phyloP scores from a whole-genome alignment of 148 eudicot species.

The Vaccinium myrtillus region DNA sequence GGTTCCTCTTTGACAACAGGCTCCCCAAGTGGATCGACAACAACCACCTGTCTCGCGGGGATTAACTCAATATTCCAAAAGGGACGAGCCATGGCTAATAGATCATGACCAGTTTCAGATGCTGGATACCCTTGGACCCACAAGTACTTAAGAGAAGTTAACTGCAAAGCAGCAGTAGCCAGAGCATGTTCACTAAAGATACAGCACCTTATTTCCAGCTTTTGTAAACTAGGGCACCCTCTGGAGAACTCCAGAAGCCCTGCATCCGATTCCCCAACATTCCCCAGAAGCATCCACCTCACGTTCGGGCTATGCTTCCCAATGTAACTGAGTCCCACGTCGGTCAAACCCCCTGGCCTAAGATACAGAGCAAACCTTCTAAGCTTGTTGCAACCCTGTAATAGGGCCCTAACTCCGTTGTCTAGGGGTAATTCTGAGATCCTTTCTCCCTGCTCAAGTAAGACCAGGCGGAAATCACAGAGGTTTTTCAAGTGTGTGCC shows the following conservation, averaged over 20 bases:
- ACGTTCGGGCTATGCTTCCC: slow-evolving; percentile 67
- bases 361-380: slow-evolving; percentile 75
- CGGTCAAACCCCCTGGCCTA: slow-evolving; percentile 69
- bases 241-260: slow-evolving; percentile 67
- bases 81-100: slow-evolving; percentile 55
- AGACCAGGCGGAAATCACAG: slow-evolving; percentile 70
- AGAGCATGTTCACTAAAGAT: slow-evolving; percentile 71
- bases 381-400: slow-evolving; percentile 63
- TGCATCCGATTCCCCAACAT: slow-evolving; percentile 67
- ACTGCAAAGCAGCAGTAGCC: slow-evolving; percentile 51
- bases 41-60: slow-evolving; percentile 44
- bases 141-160: slow-evolving; percentile 64
- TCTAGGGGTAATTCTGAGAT: slow-evolving; percentile 81
- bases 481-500: slow-evolving; percentile 57
- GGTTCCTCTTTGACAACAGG: slow-evolving; percentile 41
- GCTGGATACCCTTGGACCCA: slow-evolving; percentile 84
- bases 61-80: slow-evolving; percentile 82
- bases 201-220: slow-evolving; percentile 81
- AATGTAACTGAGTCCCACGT: slow-evolving; percentile 63
- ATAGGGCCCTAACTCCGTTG: slow-evolving; percentile 65
- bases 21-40: slow-evolving; percentile 32
- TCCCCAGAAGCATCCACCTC: slow-evolving; percentile 84
- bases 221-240: slow-evolving; percentile 79
- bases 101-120: slow-evolving; percentile 43
- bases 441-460: slow-evolving; percentile 55